Base-by-base conservation (phyloP, 1,284 basidiomycete genomes). In the Tremellales sp. region DNA sequence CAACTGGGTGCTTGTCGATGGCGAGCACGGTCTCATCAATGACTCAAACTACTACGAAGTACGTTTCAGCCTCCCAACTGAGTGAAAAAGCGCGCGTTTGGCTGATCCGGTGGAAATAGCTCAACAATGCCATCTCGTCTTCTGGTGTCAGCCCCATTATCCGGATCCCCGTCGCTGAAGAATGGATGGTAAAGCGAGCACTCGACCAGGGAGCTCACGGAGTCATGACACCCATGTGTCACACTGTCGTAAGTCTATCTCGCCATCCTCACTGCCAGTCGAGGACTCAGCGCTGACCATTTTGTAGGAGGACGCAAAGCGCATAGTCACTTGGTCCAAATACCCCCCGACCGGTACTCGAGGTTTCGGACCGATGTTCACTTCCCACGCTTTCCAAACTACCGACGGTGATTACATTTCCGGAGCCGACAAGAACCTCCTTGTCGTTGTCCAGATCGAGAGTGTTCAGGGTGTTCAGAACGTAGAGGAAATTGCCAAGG, bases 381-480 rank as follows among this genome's bases (percentile, higher is more conserved):
- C 55, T 19, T 49, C 58, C 21, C 58, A 57, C 37, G 37, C 55
- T 1, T 62, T 66, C 40, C 53, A 55, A 7, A 42, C 56, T 25
- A 49, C 57, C n/a, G 61, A 55, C 19, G 54, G 68, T 2, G 79
- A 84, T 41, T 86, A 86, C 58, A 67, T 84, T 36, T 60, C 68
- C 1, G 67, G 69, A 7, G 83, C 83, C 2, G 84, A 86, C 59
- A 76, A 81, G 0, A 73, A 76, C 35, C 67, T 84, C 15, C 56
- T 83, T 13, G 77, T 85, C 19, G 80, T 85, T 70, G 78, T 83
- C 3, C 84, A 85, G 65, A 84, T 85, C 50, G 83, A 85, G 68
- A 84, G 79, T 4, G 73, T 65, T 44, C 81, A 84, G 45, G 84
- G 76, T 0, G 77, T 85, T 10, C 59, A 79, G 45, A 87, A 85